A percentile compares a stretch with the other conserved stretches of the same genome.
Conservation (phyloP, 345 rosid genomes). For the Citrus unshiu region DNA sequence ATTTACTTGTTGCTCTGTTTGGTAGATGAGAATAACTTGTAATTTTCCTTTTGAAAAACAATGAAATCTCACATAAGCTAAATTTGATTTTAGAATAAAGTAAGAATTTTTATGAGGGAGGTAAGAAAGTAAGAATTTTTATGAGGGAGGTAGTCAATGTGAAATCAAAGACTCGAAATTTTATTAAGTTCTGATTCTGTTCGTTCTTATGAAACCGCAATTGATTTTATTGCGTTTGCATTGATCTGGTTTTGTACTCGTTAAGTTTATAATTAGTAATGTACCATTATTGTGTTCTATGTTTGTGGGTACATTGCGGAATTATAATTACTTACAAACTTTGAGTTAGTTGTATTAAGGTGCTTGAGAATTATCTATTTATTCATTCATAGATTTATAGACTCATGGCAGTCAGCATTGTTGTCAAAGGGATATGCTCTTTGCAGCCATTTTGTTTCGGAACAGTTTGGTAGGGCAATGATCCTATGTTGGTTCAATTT, state of each 20-base stretch:
- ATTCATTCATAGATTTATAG: neutral
- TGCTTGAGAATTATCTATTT: neutral
- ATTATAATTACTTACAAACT: neutral
- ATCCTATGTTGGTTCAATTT: neutral
- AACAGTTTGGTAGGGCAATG: neutral
- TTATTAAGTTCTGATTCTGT: neutral
- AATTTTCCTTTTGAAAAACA: neutral
- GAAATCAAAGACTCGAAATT: neutral
- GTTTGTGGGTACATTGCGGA: neutral
- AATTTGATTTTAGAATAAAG: neutral
- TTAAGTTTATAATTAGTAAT: neutral
- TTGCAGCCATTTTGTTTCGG: neutral
- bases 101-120: neutral
- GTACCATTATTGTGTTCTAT: neutral
- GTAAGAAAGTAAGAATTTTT: neutral
- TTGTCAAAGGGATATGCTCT: neutral
- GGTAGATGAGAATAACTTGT: neutral
- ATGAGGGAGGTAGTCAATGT: neutral
- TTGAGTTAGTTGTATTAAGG: neutral
- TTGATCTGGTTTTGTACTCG: conserved; percentile 3
- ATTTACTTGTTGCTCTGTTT: conserved; percentile 9
- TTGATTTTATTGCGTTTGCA: neutral
- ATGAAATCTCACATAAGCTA: neutral
- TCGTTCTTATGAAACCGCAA: neutral
- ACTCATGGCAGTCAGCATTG: neutral